Base-by-base conservation (phyloP, 805 yeast species). In the Cyberlindnera mycetangii region DNA sequence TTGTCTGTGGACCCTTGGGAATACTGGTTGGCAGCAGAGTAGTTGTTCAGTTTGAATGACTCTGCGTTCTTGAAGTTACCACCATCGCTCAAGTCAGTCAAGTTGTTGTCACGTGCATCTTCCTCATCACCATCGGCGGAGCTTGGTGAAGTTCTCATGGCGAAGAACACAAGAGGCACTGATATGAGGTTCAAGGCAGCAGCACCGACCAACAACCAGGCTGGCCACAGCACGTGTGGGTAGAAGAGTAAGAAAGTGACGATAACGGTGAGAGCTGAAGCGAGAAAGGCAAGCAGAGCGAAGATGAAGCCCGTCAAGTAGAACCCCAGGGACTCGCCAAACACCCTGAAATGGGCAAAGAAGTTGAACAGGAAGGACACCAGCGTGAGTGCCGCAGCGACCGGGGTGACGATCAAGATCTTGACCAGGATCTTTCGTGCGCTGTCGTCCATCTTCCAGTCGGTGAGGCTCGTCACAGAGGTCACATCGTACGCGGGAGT, bases 181-280 rank as follows among this genome's bases (percentile, higher is more conserved):
- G 80, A 64, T 2, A 79, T 42, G 46, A 85, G 65, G 44, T 73
- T 71, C 42, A 81, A 63, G 0, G 71, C 83, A 11, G 86, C 83
- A 4, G 87, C 75, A 1, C 84, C 89, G 22, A 85, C 72, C 55
- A 83, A 68, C 27, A 82, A 59, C 90, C 92, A 85, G 8, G 82
- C 72, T n/a, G 81, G 72, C 90, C 90, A 85, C 7, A 71, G 64
- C 15, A 83, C 70, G 49, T 81, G 68, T 8, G 93, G 93, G 53
- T 70, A 75, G 60, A 82, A 85, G 14, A 79, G 65, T 39, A 86
- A 55, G 31, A 84, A 71, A 0, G 70, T 68, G 22, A 81, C 72
- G 10, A 85, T 64, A 42, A 84, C 76, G 19, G 75, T 64, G 32
- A 84, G 51, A 1, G 83, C 73, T 9, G 87, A 65, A 10, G 75